Percentiles rank a stretch among this genome's conserved stretches.
These are phyloP conservation scores for Striga hermonthica DNA, from an alignment of 305 asterid species.

Conservation along the genomic window DNA sequence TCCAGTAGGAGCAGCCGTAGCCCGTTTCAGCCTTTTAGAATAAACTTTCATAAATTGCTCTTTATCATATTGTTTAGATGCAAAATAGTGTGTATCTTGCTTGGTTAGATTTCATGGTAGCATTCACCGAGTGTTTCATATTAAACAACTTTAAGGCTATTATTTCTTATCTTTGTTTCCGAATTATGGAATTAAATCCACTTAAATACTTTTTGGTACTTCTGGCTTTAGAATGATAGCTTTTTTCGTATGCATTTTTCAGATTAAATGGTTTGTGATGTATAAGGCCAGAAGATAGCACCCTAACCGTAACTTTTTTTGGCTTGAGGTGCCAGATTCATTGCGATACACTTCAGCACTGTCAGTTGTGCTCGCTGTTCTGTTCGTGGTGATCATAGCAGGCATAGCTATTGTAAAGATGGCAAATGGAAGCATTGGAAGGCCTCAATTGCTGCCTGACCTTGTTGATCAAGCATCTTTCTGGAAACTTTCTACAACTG, in stretches of 20 bases:
- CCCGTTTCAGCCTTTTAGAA: no score
- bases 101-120: constrained; percentile 16
- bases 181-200: constrained; percentile 8
- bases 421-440: constrained; percentile 65
- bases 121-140: background rate
- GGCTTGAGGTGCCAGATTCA: constrained; percentile 58
- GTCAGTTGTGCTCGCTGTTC: constrained; percentile 73
- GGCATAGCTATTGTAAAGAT: constrained; percentile 62
- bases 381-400: constrained; percentile 77
- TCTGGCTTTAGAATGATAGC: constrained; percentile 22
- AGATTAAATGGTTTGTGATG: constrained; percentile 14
- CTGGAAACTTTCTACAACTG: constrained; percentile 83
- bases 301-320: constrained; percentile 27
- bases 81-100: constrained; percentile 14
- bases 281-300: constrained; percentile 21
- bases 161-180: constrained; percentile 19
- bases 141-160: background rate
- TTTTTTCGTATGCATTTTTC: constrained; percentile 19
- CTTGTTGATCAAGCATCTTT: constrained; percentile 75
- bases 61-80: constrained; percentile 17
- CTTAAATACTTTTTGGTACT: constrained; percentile 15
- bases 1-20: no score
- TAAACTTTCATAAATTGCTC: no score
- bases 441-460: constrained; percentile 67
- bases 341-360: constrained; percentile 85